Percentiles rank a stretch among this genome's conserved stretches.
phyloP scores from a whole-genome alignment of 148 eudicot species.

The Heliosperma pusillum region DNA sequence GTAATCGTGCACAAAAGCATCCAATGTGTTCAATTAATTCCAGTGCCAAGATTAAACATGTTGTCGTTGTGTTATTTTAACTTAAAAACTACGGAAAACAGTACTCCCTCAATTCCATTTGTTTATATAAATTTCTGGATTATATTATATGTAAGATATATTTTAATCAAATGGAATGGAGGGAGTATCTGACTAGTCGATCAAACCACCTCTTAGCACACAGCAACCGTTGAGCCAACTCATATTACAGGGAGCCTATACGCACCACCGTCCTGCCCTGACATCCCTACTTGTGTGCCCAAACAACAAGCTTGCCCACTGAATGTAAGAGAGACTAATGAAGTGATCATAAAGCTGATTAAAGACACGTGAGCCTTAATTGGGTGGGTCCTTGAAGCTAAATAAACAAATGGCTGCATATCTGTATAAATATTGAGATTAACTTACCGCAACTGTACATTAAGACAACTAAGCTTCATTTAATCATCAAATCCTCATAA shows the following conservation, averaged over 20 bases:
- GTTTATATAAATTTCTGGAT: too few relatives aligned
- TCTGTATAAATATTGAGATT: slow-evolving; percentile 14
- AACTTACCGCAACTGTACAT: not conserved
- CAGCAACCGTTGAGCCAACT: too few relatives aligned
- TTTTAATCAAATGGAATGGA: too few relatives aligned
- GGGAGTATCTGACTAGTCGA: not conserved
- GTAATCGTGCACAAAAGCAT: not conserved
- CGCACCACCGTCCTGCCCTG: too few relatives aligned
- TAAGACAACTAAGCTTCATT: slow-evolving; percentile 4
- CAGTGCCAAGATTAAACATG: not conserved
- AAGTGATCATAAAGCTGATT: not conserved
- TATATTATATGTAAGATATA: too few relatives aligned
- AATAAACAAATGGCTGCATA: not conserved
- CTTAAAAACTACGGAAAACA: not conserved
- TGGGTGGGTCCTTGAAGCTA: slow-evolving; percentile 1
- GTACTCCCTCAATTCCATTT: too few relatives aligned
- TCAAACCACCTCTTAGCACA: not conserved
- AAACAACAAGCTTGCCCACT: slow-evolving; percentile 26
- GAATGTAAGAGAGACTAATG: slow-evolving; percentile 6
- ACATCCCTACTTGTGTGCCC: not conserved
- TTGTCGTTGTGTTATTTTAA: not conserved
- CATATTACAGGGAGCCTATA: too few relatives aligned
- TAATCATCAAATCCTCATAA: not conserved
- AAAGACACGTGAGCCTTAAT: slow-evolving; percentile 22
- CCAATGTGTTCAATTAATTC: not conserved